Base-by-base conservation (phyloP, 2,329 filamentous ascomycete genomes). In the Chrysoporthe deuterocubensis region DNA sequence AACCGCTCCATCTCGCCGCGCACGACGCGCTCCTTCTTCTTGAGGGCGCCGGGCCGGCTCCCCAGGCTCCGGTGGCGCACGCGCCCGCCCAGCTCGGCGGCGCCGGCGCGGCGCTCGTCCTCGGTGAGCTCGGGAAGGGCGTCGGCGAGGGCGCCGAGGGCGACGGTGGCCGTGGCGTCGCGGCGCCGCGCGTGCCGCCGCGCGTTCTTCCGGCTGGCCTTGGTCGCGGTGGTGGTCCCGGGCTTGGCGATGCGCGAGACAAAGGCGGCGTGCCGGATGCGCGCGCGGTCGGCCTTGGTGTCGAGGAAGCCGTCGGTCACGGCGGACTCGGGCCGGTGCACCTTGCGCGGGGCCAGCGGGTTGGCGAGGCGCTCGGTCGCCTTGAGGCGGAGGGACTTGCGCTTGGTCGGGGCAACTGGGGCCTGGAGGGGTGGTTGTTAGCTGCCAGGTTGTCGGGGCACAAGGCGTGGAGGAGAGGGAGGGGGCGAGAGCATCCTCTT, bases 1-100 rank as follows among this genome's bases (percentile, higher is more conserved):
- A 98, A 97, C 69, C 95, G 84, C 77, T 94, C 89, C 81, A 92
- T 91, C 85, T 98, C 95, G 68, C 87, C 83, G 77, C 83, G 88
- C 67, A 97, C 92, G 43, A 98, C 76, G 78, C 86, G 90, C 80
- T 94, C 92, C 80, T 93, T 96, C 75, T 87, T 85, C 85, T 93
- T 96, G 81, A 94, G 84, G 32, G 93, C 93, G 0, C 95, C 95
- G 2, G 89, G 92, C 65, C 89, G 84, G 70, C 87, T 90, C 79
- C 87, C 90, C 74, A 98, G 75, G 69, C 91, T 95, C 81, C 89
- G 91, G 72, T 92, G 90, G 69, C 87, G 84, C 62, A 96, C 85
- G 90, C 92, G 0, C 72, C 73, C 71, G 26, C 72, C 76, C 73
- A 78, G 80, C 74, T 69, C 76, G 62, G 43, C 48, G 66, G 77